phyloP scores from a whole-genome alignment of 805 yeast genomes.

The Saturnispora mendoncae region DNA sequence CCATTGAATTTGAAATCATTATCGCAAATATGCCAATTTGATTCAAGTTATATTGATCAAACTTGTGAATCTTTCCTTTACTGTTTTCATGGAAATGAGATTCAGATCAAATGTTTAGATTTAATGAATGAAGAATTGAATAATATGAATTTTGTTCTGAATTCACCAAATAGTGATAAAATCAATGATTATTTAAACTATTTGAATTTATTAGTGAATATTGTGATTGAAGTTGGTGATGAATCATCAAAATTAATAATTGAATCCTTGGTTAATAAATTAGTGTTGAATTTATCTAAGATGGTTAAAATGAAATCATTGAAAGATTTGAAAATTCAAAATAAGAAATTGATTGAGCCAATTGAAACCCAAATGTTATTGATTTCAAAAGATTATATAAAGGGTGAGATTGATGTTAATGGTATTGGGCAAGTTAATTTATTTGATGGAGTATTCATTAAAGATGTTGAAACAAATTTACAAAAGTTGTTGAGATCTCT shows the following conservation, averaged over 20 bases:
- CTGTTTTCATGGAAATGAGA: conserved; percentile 11
- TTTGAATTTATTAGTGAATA: conserved; percentile 12
- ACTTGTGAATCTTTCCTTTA: conserved; percentile 15
- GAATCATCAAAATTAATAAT: neutral
- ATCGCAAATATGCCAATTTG: conserved; percentile 16
- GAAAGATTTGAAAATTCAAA: conserved; percentile 6
- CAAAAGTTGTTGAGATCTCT: conserved; percentile 7
- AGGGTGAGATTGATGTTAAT: conserved; percentile 8
- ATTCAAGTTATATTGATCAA: conserved; percentile 10
- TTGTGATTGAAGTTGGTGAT: conserved; percentile 9
- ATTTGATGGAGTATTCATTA: conserved; percentile 19
- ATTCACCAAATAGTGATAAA: conserved; percentile 24
- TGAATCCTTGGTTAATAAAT: conserved; percentile 5
- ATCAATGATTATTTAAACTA: conserved; percentile 9
- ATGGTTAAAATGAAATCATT: conserved; percentile 12
- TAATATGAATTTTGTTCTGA: conserved; percentile 15
- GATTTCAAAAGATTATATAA: conserved; percentile 16
- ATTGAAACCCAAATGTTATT: conserved; percentile 19
- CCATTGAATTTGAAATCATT: conserved; percentile 30
- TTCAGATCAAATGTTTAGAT: conserved; percentile 9
- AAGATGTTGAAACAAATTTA: conserved; percentile 18
- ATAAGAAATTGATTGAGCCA: neutral
- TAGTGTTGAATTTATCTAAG: conserved; percentile 11
- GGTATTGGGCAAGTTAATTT: conserved; percentile 7
- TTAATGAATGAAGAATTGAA: conserved; percentile 15